Conservation (phyloP, 208 protist species). For the Leptomonas pyrrhocoris region DNA sequence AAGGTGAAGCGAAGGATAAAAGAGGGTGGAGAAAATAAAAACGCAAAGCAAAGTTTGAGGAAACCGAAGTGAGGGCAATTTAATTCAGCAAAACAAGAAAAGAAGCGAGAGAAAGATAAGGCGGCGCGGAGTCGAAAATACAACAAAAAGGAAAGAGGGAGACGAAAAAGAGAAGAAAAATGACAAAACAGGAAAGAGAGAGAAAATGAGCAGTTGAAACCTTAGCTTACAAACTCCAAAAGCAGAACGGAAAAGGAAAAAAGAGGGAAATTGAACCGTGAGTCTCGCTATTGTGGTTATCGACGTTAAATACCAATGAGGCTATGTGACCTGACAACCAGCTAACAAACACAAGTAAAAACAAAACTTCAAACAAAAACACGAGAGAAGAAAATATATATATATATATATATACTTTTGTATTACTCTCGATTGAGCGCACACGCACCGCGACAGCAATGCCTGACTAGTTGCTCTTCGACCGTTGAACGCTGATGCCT, state of each 20-base stretch:
- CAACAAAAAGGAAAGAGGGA: constrained; percentile 21
- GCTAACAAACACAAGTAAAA: constrained; percentile 7
- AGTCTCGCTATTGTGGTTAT: not conserved
- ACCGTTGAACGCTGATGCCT: too few species aligned
- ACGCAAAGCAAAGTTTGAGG: not conserved
- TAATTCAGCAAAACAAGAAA: not conserved
- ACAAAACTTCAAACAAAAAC: constrained; percentile 21
- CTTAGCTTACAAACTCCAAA: constrained; percentile 10
- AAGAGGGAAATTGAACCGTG: not conserved
- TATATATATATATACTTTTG: constrained; percentile 28
- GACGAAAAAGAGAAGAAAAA: constrained; percentile 6
- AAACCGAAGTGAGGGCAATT: not conserved
- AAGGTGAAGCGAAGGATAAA: not conserved
- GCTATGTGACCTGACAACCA: not conserved
- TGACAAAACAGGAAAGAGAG: constrained; percentile 12
- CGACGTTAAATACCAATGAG: not conserved
- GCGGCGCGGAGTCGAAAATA: constrained; percentile 1
- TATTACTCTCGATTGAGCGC: not conserved
- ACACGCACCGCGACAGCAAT: not conserved
- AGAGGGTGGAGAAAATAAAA: not conserved
- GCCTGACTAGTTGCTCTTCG: too few species aligned
- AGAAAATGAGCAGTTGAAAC: constrained; percentile 10
- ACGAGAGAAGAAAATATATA: constrained; percentile 24
- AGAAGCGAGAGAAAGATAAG: not conserved
- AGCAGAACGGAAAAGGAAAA: constrained; percentile 29